Percentiles rank a stretch among this genome's conserved stretches.
phyloP scores from a whole-genome alignment of 257 asterid genomes.

The Lycium ferocissimum region DNA sequence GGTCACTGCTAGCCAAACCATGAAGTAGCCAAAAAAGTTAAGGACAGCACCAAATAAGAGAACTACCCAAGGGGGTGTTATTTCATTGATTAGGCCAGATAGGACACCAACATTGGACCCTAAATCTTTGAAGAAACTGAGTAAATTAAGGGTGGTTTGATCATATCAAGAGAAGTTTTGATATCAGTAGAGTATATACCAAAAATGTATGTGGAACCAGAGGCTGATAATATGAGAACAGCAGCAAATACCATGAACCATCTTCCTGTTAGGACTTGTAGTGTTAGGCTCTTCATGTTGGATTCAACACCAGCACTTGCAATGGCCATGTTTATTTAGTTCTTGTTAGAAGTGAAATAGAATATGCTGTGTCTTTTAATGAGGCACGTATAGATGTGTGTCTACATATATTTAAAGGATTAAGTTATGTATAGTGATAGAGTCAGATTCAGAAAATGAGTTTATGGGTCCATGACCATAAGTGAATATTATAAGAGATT shows the following conservation, averaged over 20 bases:
- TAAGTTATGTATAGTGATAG: neutral
- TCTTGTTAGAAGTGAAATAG: neutral
- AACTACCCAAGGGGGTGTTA: conserved; percentile 18
- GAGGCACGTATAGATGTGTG: neutral
- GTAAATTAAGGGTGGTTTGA: conserved; percentile 30
- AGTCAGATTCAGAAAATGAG: neutral
- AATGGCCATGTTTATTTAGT: neutral
- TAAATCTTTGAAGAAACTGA: conserved; percentile 28
- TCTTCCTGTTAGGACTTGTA: conserved; percentile 20
- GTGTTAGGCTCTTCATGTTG: neutral
- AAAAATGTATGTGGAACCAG: conserved; percentile 5
- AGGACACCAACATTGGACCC: conserved; percentile 18
- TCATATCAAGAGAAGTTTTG: conserved; percentile 13
- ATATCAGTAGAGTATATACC: conserved; percentile 24
- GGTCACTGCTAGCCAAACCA: conserved; percentile 28
- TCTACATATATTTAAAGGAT: neutral
- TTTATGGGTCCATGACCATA: no score
- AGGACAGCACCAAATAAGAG: conserved; percentile 14
- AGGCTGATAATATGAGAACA: conserved; percentile 18
- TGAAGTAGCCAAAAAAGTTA: conserved; percentile 27
- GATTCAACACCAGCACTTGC: neutral
- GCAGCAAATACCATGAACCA: conserved; percentile 24
- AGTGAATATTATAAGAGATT: no score
- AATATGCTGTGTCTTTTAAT: neutral
- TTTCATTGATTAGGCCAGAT: conserved; percentile 14